Conservation (phyloP, 768 basidiomycete species). For the Boletus rex-veris region DNA sequence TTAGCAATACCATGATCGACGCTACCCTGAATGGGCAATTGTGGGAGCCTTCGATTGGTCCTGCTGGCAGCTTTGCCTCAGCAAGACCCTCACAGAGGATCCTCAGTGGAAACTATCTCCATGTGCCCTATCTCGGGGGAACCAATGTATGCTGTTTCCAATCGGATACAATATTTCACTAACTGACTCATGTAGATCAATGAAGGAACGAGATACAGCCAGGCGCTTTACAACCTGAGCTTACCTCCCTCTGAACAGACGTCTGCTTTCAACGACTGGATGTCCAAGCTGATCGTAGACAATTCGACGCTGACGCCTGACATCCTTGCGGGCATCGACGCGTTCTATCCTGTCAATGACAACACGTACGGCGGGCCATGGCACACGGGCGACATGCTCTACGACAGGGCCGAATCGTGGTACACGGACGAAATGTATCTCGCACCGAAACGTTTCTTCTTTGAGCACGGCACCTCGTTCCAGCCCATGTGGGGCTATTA, state of each 20-base stretch:
- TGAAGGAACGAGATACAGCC: slow-evolving; percentile 10
- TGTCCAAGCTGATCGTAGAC: slow-evolving; percentile 49
- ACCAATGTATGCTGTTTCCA: slow-evolving; percentile 41
- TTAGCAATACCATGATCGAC: slow-evolving; percentile 44
- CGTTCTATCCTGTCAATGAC: slow-evolving; percentile 48
- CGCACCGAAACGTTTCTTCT: slow-evolving; percentile 47
- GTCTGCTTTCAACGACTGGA: slow-evolving; percentile 44
- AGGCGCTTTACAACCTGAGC: slow-evolving; percentile 34
- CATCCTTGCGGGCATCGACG: slow-evolving; percentile 39
- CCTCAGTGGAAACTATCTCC: slow-evolving; percentile 46
- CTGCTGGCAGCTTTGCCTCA: slow-evolving; percentile 45
- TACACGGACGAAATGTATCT: slow-evolving; percentile 60
- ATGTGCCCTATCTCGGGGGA: slow-evolving; percentile 53
- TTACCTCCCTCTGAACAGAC: slow-evolving; percentile 41
- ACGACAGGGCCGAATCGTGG: slow-evolving; percentile 54
- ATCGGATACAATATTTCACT: background rate
- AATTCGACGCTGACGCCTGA: slow-evolving; percentile 29
- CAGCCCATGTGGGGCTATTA: slow-evolving; percentile 54
- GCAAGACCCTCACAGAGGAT: slow-evolving; percentile 45
- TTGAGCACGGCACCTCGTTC: slow-evolving; percentile 42
- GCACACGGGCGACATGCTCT: slow-evolving; percentile 58
- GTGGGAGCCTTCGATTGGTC: slow-evolving; percentile 56
- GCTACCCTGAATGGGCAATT: slow-evolving; percentile 48
- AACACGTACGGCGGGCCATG: slow-evolving; percentile 46
- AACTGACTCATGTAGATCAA: slow-evolving; percentile 6